Conservation (phyloP, 768 basidiomycete species). For the Collybia sordida region DNA sequence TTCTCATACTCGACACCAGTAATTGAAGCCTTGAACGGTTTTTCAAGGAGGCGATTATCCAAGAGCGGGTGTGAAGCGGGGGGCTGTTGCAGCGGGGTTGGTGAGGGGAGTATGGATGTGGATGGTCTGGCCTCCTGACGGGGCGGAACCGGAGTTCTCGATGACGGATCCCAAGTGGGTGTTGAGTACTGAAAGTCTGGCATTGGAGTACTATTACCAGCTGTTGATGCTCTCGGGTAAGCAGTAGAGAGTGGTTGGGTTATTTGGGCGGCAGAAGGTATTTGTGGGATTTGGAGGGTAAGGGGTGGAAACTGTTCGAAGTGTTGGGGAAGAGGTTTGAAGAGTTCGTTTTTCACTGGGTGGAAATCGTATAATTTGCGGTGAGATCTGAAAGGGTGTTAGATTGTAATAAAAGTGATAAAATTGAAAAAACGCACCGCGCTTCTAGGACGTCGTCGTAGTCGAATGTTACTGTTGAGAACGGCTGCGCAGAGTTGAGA, state of each 20-base stretch:
- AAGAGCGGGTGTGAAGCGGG: background rate
- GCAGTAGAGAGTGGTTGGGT: too few species aligned
- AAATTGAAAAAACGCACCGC: background rate
- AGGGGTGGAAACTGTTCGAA: too few species aligned
- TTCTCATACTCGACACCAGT: background rate
- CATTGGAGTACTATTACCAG: too few species aligned
- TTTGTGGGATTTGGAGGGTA: too few species aligned
- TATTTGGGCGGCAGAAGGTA: too few species aligned
- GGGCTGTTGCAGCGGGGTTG: background rate
- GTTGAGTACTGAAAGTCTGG: background rate
- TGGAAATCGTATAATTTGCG: background rate
- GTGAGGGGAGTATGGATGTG: background rate
- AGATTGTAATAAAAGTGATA: conserved; percentile 1
- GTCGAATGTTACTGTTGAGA: background rate
- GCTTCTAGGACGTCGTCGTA: background rate
- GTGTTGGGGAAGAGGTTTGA: too few species aligned
- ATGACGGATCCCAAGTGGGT: conserved; percentile 1
- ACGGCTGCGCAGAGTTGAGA: background rate
- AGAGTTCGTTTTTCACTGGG: background rate
- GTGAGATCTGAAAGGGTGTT: background rate
- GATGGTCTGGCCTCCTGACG: background rate
- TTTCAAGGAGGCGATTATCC: too few species aligned
- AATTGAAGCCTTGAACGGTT: too few species aligned
- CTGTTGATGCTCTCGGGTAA: background rate
- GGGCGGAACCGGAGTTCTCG: background rate